These are phyloP conservation scores for Coelastrella sp. DNA, from an alignment of 139 green algal genomes.

Conservation along the genomic window DNA sequence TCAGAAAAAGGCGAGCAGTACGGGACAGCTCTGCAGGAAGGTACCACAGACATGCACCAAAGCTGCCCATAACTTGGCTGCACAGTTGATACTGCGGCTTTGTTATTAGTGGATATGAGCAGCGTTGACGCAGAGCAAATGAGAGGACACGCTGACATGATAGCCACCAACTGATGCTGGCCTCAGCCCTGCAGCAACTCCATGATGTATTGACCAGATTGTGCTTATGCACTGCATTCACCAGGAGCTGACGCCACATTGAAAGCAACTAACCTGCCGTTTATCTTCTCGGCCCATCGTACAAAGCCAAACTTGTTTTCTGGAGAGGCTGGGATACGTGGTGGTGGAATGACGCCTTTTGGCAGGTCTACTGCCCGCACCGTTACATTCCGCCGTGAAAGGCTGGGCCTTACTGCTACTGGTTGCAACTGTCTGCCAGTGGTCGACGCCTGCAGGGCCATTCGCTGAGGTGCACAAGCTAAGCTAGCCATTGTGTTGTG, in stretches of 20 bases:
- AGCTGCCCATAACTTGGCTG: neutral
- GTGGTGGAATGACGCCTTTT: constrained; percentile 72
- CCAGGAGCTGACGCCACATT: too few relatives aligned
- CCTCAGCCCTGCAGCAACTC: too few relatives aligned
- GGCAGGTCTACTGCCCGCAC: constrained; percentile 50
- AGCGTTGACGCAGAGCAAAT: too few relatives aligned
- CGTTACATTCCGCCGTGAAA: neutral
- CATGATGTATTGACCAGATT: too few relatives aligned
- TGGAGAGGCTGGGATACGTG: constrained; percentile 54
- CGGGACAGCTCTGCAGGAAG: neutral
- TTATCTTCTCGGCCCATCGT: constrained; percentile 82
- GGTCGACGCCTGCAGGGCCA: constrained; percentile 7
- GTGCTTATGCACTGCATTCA: too few relatives aligned
- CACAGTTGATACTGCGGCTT: too few relatives aligned
- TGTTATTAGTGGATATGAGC: too few relatives aligned
- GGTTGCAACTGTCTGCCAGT: neutral
- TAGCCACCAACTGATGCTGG: too few relatives aligned
- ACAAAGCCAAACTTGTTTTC: constrained; percentile 81
- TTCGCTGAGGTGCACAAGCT: constrained; percentile 23
- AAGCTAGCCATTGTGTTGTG: constrained; percentile 34
- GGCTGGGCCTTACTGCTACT: neutral
- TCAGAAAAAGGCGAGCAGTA: neutral
- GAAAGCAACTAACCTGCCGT: constrained; percentile 61
- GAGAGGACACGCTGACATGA: too few relatives aligned
- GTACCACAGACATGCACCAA: neutral